Conservation (phyloP, 441 rosid genomes). For the Kokia cookei region DNA sequence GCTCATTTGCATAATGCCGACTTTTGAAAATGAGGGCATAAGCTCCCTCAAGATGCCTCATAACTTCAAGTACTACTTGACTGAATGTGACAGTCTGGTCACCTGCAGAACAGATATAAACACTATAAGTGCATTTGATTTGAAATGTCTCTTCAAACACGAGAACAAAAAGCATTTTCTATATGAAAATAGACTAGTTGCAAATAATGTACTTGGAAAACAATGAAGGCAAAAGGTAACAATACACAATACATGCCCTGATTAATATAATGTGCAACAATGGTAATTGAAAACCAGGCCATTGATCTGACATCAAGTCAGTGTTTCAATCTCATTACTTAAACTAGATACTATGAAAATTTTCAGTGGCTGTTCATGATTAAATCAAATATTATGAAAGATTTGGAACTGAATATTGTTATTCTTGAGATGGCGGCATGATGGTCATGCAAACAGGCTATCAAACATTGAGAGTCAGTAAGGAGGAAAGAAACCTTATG, state of each 20-base stretch:
- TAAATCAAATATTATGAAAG: background rate
- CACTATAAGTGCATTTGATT: background rate
- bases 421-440: background rate
- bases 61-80: slow-evolving; percentile 92
- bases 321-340: background rate
- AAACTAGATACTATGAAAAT: background rate
- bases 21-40: slow-evolving; percentile 98
- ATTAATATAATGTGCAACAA: background rate
- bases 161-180: background rate
- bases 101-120: slow-evolving; percentile 41
- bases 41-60: slow-evolving; percentile 98
- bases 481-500: background rate
- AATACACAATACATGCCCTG: background rate
- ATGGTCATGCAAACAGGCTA: background rate
- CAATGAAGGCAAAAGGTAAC: background rate
- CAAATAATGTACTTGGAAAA: background rate
- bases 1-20: slow-evolving; percentile 86
- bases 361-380: background rate
- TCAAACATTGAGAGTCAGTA: background rate
- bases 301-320: background rate
- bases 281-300: background rate
- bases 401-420: background rate
- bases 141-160: background rate
- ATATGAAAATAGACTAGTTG: background rate
- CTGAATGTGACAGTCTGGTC: slow-evolving; percentile 63